A percentile compares a stretch with the other conserved stretches of the same genome.
phyloP scores from a whole-genome alignment of 441 rosid species.

The Capsella rubella region DNA sequence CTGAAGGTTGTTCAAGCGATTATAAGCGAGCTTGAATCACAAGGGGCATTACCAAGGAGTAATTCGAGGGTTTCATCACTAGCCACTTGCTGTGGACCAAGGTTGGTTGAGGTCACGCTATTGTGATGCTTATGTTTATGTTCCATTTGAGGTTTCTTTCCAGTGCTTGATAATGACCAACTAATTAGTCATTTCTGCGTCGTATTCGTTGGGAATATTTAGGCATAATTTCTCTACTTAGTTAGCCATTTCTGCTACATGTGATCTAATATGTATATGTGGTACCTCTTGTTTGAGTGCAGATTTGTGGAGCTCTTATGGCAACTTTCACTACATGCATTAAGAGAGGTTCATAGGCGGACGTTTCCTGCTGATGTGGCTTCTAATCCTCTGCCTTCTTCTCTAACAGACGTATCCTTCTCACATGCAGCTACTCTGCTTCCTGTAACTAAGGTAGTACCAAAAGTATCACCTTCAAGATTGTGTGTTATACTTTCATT shows the following conservation, averaged over 20 bases:
- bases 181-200: constrained; percentile 15
- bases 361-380: constrained; percentile 90
- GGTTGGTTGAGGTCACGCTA: constrained; percentile 52
- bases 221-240: constrained; percentile 5
- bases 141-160: constrained; percentile 8
- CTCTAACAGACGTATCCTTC: constrained; percentile 95
- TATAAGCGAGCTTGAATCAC: constrained; percentile 97
- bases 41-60: constrained; percentile 99
- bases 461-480: not conserved
- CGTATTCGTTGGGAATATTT: constrained; percentile 4
- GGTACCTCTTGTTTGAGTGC: constrained; percentile 47
- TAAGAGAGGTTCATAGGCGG: constrained; percentile 95
- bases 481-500: not conserved
- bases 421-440: constrained; percentile 98
- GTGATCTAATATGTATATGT: constrained; percentile 9
- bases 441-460: constrained; percentile 90
- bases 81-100: constrained; percentile 99
- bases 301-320: constrained; percentile 99
- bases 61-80: constrained; percentile 99
- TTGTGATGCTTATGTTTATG: constrained; percentile 3
- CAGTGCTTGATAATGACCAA: constrained; percentile 9
- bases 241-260: not conserved
- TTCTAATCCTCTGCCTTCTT: constrained; percentile 90
- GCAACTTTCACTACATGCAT: constrained; percentile 99
- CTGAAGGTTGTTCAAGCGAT: constrained; percentile 96